Base-by-base conservation (phyloP, 192 early-diverging fungal species). In the Dimargaris cristalligena region DNA sequence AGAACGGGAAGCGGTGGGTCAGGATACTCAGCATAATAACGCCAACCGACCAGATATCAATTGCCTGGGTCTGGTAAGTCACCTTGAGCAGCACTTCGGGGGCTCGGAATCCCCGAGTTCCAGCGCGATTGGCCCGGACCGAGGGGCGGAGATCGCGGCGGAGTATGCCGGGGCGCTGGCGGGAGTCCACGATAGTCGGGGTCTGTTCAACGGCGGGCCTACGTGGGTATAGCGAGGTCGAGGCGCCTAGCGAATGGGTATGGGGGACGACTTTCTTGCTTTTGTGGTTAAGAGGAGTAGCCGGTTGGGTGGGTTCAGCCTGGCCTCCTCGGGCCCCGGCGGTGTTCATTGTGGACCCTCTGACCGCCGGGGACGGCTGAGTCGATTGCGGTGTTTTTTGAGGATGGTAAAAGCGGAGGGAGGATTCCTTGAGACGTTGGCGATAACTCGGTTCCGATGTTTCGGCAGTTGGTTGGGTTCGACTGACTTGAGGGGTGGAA, bases 1-100 rank as follows among this genome's bases (percentile, higher is more conserved):
- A 97, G 59, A 97, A 94, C 2, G 94, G 92, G 61, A 88, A 97
- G 29, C 80, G 68, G 8, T 82, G 81, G 13, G 88, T 78, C 54
- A 97, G 64, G 47, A 94, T 75, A 30, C 77, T 87, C 4, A 91
- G 63, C 14, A 97, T 59, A 33, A 84, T 94, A 0, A 92, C 90
- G 35, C 94, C 94, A 2, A 79, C 90, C 1, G 91, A 79, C 94
- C 94, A 97, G 3, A 97, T 76, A 63, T 97, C 94, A 33, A 97
- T 79, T 0, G 89, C 84, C 76, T 67, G 58, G 11, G 89, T 85
- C 63, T 97, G 94, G 54, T 80, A 49, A 2, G 71, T 54, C 4
- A 89, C 79, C 58, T 88, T 88, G 28, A 97, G 72, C 13, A 97
- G 67, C 0, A 97, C 88, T 61, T 97, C 94, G 0, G 94, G 94